Evolutionary conservation across 1,284 basidiomycete genomes (phyloP), one percentile per base, ranked within the genome.

Genomic region (Exobasidium cylindrosporum): DNA sequence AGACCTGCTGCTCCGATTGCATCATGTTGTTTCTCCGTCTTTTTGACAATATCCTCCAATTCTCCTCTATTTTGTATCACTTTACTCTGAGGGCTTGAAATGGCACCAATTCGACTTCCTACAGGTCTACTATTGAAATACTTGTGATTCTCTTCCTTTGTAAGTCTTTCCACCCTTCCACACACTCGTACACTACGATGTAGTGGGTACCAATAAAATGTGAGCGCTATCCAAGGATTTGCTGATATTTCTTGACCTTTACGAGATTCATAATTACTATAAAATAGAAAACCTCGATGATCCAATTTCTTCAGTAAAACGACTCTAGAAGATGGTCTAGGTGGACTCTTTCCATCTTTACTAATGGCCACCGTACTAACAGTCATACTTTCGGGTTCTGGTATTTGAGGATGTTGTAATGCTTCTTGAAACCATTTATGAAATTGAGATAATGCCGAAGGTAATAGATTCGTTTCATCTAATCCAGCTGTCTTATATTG

Each of bases 221-320:
- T 87, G 24, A 95, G 83, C 1, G 91, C 87, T 0, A 89, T 92
- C 73, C 88, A 84, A 0, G 74, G 77, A 40, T 80, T 94, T 45
- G 82, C 84, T 1, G 80, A 66, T 49, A 98, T 83, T 81, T 97
- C 96, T 35, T 82, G 78, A 1, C 90, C 91, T 82, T 98, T 98
- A 66, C 94, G 86, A 21, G 92, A 95, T 40, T 85, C 85, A 83
- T 98, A 98, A 83, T 98, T 98, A 40, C 93, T 95, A 84, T 87
- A 98, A 83, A 97, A 97, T 59, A 95, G 86, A 82, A 98, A 97
- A 40, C 94, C 77, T 21, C 90, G 89, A 5, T 68, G 50, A 75
- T 92, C 71, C 14, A 72, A 86, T 73, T 92, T 86, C 81, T 97
- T 97, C 75, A 97, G 87, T 66, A 97, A 87, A 55, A 97, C 94